Conservation (phyloP, 352 stramenopile genomes). For the Phytopythium delawarense region DNA sequence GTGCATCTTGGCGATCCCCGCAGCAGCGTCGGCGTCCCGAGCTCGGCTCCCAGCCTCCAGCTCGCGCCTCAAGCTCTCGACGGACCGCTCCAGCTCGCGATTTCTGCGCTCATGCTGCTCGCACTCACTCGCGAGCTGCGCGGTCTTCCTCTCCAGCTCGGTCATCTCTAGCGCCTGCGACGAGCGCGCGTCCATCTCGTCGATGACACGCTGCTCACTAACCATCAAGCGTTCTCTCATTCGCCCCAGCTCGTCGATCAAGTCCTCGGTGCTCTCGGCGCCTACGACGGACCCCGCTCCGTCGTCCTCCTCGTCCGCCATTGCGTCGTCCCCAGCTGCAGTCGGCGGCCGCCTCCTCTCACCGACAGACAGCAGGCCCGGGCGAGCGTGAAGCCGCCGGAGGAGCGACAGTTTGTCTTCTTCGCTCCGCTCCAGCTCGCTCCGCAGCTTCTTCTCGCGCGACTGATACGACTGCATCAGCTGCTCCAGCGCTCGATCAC, state of each 20-base stretch:
- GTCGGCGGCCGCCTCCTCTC: background rate
- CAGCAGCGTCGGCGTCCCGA: slow-evolving; percentile 7
- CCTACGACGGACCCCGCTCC: background rate
- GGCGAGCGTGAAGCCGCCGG: background rate
- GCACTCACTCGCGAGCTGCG: slow-evolving; percentile 8
- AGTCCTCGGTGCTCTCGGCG: background rate
- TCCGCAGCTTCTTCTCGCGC: slow-evolving; percentile 33
- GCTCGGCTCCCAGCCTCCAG: slow-evolving; percentile 5
- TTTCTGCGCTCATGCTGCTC: background rate
- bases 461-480: slow-evolving; percentile 38
- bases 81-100: background rate
- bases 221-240: slow-evolving; percentile 10
- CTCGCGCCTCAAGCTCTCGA: slow-evolving; percentile 9
- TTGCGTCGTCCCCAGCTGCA: background rate
- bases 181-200: slow-evolving; percentile 18
- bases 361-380: background rate
- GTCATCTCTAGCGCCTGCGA: slow-evolving; percentile 14
- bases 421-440: slow-evolving; percentile 19
- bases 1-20: slow-evolving; percentile 33
- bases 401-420: background rate
- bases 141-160: slow-evolving; percentile 16
- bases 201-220: slow-evolving; percentile 13
- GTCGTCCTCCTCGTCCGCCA: background rate
- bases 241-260: background rate
- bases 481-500: slow-evolving; percentile 16